Base-by-base conservation (phyloP, 1,284 basidiomycete species). In the Ceratobasidium sp. region DNA sequence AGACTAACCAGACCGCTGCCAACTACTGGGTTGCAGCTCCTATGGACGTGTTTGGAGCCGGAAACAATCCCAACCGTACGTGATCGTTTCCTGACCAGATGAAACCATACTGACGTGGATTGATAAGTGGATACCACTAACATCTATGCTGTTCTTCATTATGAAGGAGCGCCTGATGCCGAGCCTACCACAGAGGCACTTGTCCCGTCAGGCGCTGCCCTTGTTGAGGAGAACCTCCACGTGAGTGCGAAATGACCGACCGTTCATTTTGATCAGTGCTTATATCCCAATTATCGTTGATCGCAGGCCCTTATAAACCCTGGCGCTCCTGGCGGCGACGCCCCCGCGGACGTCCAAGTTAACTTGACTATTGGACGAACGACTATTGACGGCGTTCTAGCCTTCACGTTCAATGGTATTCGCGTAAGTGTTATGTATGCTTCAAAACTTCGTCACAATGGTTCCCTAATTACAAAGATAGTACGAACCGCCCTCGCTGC, bases 1-100 rank as follows among this genome's bases (percentile, higher is more conserved):
- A 50, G 34, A 58, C 70, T 15, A 65, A 71, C 35, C 56, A 69
- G 25, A 47, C 60, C 4, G 47, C 40, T 15, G 47, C 42, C 2
- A 64, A 64, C 34, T 64, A 64, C 25, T 64, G 60, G 60, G 32
- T 64, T 17, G 17, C 47, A 8, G 60, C 60, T 13, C 60, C 60
- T 3, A 64, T 64, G 55, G 29, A 17, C n/a, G 55, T 57, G 4
- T 17, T 38, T 20, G 60, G 43, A 27, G 29, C 45, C 27, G 47
- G 34, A 12, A 64, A 17, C 20, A 40, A 40, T 29, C 12, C 31
- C 20, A 52, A 38, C 15, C 31, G 60, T 64, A 29, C 35, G 60
- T 49, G 5, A 7, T 40, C 38, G 7, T 40, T 7, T 17, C 17
- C 38, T 7, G 38, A 10, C 12, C 47, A 3, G 5, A 15, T 43